Evolutionary conservation across 2,329 filamentous ascomycete species (phyloP).

Genomic region (Hymenoscyphus repandus): DNA sequence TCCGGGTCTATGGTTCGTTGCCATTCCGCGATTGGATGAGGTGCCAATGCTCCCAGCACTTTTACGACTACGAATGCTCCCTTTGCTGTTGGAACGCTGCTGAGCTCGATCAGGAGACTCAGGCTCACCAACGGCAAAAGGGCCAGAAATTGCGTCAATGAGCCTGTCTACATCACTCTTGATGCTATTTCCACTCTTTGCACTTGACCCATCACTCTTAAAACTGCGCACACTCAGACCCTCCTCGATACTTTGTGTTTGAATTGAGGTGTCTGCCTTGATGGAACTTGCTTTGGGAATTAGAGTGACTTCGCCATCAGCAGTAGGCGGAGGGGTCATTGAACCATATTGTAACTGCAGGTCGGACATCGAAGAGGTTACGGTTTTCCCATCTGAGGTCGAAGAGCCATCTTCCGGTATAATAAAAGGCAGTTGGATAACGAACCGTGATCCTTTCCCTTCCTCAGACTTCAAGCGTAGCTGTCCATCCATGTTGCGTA

Average conservation of each 20-base stretch:
- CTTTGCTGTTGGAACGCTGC: constrained; percentile 19
- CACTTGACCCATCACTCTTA: constrained; percentile 25
- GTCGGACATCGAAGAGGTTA: not conserved
- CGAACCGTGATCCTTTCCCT: constrained; percentile 76
- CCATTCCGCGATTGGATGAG: not conserved
- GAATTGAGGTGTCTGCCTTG: constrained; percentile 11
- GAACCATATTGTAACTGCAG: constrained; percentile 1
- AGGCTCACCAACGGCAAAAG: constrained; percentile 40
- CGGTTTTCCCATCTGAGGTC: not conserved
- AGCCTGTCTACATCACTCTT: constrained; percentile 63
- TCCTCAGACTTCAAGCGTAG: constrained; percentile 78
- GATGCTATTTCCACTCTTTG: constrained; percentile 32
- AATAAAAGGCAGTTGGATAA: constrained; percentile 72
- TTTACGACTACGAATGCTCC: constrained; percentile 17
- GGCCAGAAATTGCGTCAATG: constrained; percentile 66
- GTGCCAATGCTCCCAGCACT: constrained; percentile 16
- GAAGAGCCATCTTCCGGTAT: constrained; percentile 41
- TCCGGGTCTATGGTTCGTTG: constrained; percentile 4
- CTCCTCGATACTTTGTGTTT: constrained; percentile 21
- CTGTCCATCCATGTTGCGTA: constrained; percentile 89
- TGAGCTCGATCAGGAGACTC: constrained; percentile 26
- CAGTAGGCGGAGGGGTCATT: constrained; percentile 13
- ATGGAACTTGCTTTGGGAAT: constrained; percentile 43
- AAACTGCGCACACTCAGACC: constrained; percentile 23
- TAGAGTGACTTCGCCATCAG: constrained; percentile 54